Percentiles rank a stretch among this genome's conserved stretches.
Conservation (phyloP, 768 basidiomycete species). For the Tremella fuciformis region DNA sequence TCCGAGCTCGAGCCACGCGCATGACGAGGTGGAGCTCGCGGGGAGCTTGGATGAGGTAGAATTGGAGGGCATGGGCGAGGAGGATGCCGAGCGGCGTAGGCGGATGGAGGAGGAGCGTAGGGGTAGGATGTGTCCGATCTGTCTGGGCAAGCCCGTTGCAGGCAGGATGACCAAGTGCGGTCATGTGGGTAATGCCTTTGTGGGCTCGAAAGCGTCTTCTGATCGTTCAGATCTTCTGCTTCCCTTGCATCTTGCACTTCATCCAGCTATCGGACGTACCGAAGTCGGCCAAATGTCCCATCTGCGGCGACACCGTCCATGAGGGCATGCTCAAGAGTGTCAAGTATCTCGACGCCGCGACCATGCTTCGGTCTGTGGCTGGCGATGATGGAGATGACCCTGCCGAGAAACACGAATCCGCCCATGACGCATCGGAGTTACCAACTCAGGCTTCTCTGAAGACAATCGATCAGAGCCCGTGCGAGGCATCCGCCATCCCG, state of each 20-base stretch:
- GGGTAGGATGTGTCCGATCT: conserved; percentile 86
- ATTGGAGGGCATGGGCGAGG: conserved; percentile 35
- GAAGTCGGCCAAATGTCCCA: conserved; percentile 90
- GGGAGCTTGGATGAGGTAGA: conserved; percentile 29
- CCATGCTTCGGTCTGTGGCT: conserved; percentile 36
- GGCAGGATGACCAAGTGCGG: conserved; percentile 89
- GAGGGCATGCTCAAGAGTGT: conserved; percentile 88
- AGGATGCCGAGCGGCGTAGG: conserved; percentile 50
- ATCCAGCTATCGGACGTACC: conserved; percentile 73
- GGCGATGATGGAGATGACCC: conserved; percentile 26
- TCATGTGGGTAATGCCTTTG: conserved; percentile 65
- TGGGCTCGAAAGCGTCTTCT: background rate
- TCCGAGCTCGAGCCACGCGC: conserved; percentile 10
- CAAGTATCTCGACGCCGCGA: conserved; percentile 72
- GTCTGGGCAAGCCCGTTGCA: conserved; percentile 82
- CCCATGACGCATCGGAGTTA: background rate
- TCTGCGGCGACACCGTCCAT: conserved; percentile 90
- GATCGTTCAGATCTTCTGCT: conserved; percentile 77
- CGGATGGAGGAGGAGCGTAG: conserved; percentile 58
- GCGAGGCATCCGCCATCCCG: background rate
- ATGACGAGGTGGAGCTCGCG: conserved; percentile 4
- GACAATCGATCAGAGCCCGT: background rate
- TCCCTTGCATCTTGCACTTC: conserved; percentile 89
- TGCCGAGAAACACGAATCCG: background rate
- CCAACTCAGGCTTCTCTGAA: conserved; percentile 3